These are phyloP conservation scores for Coccomyxa subellipsoidea DNA, from an alignment of 163 green algal genomes.

Conservation along the genomic window DNA sequence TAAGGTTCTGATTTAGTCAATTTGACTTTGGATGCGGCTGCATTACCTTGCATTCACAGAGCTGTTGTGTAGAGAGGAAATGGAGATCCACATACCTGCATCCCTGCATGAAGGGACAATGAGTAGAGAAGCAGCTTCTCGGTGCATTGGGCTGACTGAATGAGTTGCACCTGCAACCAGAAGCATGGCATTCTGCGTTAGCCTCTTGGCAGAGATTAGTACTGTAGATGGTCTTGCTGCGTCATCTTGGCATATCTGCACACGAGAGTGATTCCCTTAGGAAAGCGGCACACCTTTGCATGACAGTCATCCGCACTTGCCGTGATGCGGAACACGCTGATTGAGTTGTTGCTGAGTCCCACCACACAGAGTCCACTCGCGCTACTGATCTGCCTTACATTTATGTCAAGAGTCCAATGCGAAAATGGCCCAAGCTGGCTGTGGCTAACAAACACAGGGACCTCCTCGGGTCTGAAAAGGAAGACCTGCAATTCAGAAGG, in stretches of 20 bases:
- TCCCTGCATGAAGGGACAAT: conserved; percentile 28
- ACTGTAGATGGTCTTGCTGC: not conserved
- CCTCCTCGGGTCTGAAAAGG: not conserved
- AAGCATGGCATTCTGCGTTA: not conserved
- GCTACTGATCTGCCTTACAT: not conserved
- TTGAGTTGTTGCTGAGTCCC: conserved; percentile 45
- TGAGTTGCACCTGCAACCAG: not conserved
- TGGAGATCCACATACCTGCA: not conserved
- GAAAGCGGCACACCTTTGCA: no score
- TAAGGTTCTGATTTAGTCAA: not conserved
- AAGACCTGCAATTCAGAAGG: not conserved
- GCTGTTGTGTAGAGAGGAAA: not conserved
- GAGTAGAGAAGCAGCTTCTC: conserved; percentile 36
- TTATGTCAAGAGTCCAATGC: not conserved
- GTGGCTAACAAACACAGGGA: not conserved
- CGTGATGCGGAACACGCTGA: conserved; percentile 21
- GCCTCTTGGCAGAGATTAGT: no score
- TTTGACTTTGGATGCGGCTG: not conserved
- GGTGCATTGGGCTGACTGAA: not conserved
- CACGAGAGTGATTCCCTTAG: not conserved
- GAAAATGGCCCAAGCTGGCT: not conserved
- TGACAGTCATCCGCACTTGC: no score
- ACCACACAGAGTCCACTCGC: conserved; percentile 7
- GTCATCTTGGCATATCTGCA: not conserved
- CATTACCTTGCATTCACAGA: no score